Base-by-base conservation (phyloP, 352 stramenopile species). In the Globisporangium canariense region DNA sequence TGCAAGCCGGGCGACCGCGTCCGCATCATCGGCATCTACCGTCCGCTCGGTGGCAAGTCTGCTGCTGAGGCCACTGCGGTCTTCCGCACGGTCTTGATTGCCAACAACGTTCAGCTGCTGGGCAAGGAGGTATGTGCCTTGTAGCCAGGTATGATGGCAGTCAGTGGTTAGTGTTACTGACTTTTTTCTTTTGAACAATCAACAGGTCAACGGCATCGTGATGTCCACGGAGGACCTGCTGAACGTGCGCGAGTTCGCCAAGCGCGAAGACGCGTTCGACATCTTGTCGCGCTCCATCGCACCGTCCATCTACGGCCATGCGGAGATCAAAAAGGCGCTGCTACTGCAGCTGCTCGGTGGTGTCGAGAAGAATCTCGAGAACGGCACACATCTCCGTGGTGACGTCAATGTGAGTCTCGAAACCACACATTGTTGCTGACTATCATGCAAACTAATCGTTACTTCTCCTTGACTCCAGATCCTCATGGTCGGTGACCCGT, bases 381-480 rank as follows among this genome's bases (percentile, higher is more conserved):
- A 99, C 76, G 98, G 98, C 13, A 99, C 97, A 7, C 97, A 99
- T 87, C 88, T 99, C 50, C 94, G 98, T 86, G 98, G 98, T 76
- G 98, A 99, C 73, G 98, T 99, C 65, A 99, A 99, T 70, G 84
- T 95, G 58, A 71, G 80, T 75, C 10, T 25, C 28, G 8, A 8
- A 40, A 40, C 8, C 18, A 34, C 25, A 52, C 2, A 16, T 4
- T 22, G 36, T 25, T 58, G 13, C 25, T 64, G 32, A 6, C 10
- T 18, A 18, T 10, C 8, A 10, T 49, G 87, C 13, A 49, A 46
- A 71, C 28, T 40, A 46, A 53, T 49, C 18, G 2, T 50, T n/a
- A 9, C 14, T 11, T 50, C 10, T 38, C 65, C 54, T 11, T 62
- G 18, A 36, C 18, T 60, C 3, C 64, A 94, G 83, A 81, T 94